phyloP scores from a whole-genome alignment of 495 filamentous ascomycete genomes.

The Hypoxylon trugodes region DNA sequence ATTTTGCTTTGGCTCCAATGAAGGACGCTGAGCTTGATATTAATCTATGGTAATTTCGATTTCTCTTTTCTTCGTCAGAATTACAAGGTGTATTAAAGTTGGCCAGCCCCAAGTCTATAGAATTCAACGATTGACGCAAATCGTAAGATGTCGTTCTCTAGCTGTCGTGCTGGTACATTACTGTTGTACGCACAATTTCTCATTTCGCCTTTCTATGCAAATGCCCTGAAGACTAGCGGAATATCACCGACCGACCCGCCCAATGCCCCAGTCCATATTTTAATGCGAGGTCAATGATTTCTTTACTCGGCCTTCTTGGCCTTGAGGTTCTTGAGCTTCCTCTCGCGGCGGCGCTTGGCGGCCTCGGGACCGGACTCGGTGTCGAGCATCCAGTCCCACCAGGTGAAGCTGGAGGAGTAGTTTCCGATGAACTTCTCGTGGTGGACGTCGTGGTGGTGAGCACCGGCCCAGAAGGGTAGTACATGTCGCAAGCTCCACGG shows the following conservation, averaged over 20 bases:
- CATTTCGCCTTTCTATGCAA: no score
- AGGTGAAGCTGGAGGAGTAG: conserved; percentile 96
- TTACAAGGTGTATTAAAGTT: conserved; percentile 38
- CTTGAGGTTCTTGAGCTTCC: conserved; percentile 68
- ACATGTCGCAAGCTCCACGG: conserved; percentile 96
- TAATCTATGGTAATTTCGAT: conserved; percentile 44
- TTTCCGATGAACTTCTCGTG: conserved; percentile 98
- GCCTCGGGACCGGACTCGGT: conserved; percentile 93
- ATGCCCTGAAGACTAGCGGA: conserved; percentile 11
- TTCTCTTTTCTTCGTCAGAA: conserved; percentile 41
- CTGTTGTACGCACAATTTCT: conserved; percentile 1
- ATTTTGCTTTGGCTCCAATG: conserved; percentile 28
- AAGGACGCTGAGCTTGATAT: conserved; percentile 36
- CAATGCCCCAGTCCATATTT: conserved; percentile 1
- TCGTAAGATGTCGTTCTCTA: conserved; percentile 18
- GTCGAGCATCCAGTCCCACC: conserved; percentile 96
- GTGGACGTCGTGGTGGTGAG: conserved; percentile 94
- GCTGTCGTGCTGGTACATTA: no score
- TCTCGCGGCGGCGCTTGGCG: conserved; percentile 81
- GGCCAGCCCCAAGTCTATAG: conserved; percentile 31
- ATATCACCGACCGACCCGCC: conserved; percentile 5
- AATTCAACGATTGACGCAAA: conserved; percentile 27
- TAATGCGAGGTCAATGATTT: not conserved
- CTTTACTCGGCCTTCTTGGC: conserved; percentile 71
- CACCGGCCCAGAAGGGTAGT: conserved; percentile 97